Evolutionary conservation across 441 rosid species (phyloP), one percentile per base, ranked within the genome.

Genomic region (Pelargonium citronellum): DNA sequence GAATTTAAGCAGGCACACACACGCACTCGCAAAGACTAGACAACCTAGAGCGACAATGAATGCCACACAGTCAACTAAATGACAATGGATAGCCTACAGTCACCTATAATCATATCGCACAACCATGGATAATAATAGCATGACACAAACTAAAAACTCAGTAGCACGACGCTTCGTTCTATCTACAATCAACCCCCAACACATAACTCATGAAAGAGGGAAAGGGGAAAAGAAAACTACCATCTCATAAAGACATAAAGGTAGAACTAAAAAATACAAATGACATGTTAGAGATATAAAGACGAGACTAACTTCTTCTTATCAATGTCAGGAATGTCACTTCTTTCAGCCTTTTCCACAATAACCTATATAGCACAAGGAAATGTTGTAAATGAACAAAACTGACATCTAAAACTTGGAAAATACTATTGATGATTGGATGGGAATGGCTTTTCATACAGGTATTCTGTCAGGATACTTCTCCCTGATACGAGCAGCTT

Each of bases 391-490:
- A 6, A 65, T 0, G 47, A 49, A 47, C 58, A 46, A 55, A 53
- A 61, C 69, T 30, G 27, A 16, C 72, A 71, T 58, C 39, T 9
- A 62, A 20, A 20, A 7, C 16, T 49, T 5, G 16, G 16, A 5
- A 4, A 7, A 7, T 0, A n/a, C 15, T 30, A 61, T 44, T 47
- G 34, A 62, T 9, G 8, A 20, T 30, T 1, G 30, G 1, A 39
- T 6, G 47, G 4, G 19, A 2, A 11, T 1, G 9, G 27, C 24
- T 19, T 30, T 79, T 69, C 77, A 67, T 74, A 84, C 89, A 39
- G 87, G 89, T 67, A 86, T 82, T 27, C 89, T 86, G 71, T 86
- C 87, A 9, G 87, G 85, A 68, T 86, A 86, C 68, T 83, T 86
- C 75, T 86, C 89, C 78, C 87, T 82, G 73, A 86, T 86, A 55